These are phyloP conservation scores for Magnusiomyces paraingens DNA, from an alignment of 1,139 yeast species.

Conservation along the genomic window DNA sequence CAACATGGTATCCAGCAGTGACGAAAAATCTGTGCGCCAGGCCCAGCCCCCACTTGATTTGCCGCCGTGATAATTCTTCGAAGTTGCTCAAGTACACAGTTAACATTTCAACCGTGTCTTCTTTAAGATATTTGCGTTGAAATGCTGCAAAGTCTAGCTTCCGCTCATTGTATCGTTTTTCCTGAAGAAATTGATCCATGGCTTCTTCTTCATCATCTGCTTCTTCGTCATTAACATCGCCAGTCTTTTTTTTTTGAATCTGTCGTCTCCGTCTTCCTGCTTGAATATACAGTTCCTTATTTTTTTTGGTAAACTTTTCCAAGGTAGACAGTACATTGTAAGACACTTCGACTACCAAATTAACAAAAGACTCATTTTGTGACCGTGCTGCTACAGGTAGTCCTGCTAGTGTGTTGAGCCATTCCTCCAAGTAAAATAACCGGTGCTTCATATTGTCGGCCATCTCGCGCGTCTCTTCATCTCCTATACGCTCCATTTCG, in stretches of 20 bases:
- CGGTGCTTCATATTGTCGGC: slow-evolving; percentile 48
- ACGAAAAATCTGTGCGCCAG: slow-evolving; percentile 71
- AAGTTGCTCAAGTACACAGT: slow-evolving; percentile 48
- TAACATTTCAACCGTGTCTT: slow-evolving; percentile 43
- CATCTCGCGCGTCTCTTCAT: slow-evolving; percentile 40
- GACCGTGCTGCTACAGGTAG: slow-evolving; percentile 62
- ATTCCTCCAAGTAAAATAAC: slow-evolving; percentile 58
- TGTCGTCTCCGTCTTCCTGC: slow-evolving; percentile 37
- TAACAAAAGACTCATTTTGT: slow-evolving; percentile 59
- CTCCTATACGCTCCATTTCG: slow-evolving; percentile 39
- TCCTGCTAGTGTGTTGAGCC: slow-evolving; percentile 50
- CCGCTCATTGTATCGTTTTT: slow-evolving; percentile 37
- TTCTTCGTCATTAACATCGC: slow-evolving; percentile 40
- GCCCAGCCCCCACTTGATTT: slow-evolving; percentile 57
- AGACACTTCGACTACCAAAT: slow-evolving; percentile 58
- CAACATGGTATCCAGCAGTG: slow-evolving; percentile 52
- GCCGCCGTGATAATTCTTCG: slow-evolving; percentile 54
- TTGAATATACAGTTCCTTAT: slow-evolving; percentile 50
- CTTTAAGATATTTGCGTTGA: slow-evolving; percentile 37
- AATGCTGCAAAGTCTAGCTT: slow-evolving; percentile 44
- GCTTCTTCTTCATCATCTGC: slow-evolving; percentile 41
- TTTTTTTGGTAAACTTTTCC: slow-evolving; percentile 59
- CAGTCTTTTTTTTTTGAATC: slow-evolving; percentile 26
- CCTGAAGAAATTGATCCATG: slow-evolving; percentile 35
- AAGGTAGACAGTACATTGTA: slow-evolving; percentile 61